Evolutionary conservation across 73 alveolate genomes (phyloP), one percentile per base, ranked within the genome.

Genomic region (Durusdinium trenchii): DNA sequence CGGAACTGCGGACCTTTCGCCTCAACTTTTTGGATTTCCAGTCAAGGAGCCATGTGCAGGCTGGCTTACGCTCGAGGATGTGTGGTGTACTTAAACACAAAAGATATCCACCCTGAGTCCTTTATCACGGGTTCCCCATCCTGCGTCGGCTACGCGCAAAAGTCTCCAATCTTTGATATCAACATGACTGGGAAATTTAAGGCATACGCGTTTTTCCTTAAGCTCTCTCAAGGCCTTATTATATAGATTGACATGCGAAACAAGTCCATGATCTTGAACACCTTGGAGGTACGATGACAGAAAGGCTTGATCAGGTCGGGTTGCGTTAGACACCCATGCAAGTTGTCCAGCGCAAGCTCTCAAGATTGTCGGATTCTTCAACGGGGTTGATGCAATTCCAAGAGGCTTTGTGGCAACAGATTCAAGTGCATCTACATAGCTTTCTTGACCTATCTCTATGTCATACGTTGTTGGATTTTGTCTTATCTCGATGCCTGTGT

Each of bases 241-340:
- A 14, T 52, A 85, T n/a, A 85, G 20, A 0, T 32, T 12, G 40
- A 85, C 40, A 42, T 85, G 94, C 0, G 79, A 9, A 0, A 85
- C 79, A 1, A 43, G 32, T 30, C 79, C 94, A 1, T 54, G 32
- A 35, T 85, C 94, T 62, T 85, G 94, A 28, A 48, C 48, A 0
- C 93, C 93, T 36, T 82, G 93, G n/a, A 82, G 75, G 50, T 82
- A 82, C n/a, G 93, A 82, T 0, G 93, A 67, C 2, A 82, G 71
- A 6, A 82, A 82, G 1, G 93, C 48, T 48, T 82, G 94, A 30
- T 85, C 79, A 0, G 94, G 94, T 9, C 94, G 36, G 45, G 79
- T 85, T 5, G 47, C 32, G 20, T 84, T 84, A 7, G 94, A 75
- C 1, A 84, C 94, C 94, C 94, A 84, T 0, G 94, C 94, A 26